A percentile compares a stretch with the other conserved stretches of the same genome.
Conservation (phyloP, 2,329 filamentous ascomycete species). For the Beauveria pseudobassiana region DNA sequence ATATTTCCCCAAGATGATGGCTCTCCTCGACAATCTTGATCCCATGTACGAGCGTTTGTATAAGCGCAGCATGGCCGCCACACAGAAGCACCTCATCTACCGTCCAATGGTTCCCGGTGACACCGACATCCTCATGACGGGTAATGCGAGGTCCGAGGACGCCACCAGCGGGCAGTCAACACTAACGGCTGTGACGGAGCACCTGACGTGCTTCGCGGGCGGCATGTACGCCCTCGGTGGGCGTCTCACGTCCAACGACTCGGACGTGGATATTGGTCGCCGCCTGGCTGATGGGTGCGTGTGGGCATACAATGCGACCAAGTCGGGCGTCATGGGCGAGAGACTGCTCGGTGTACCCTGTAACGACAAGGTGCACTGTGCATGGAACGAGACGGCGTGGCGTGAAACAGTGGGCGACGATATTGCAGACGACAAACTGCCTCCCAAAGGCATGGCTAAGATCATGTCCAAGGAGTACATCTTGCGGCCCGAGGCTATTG, state of each 20-base stretch:
- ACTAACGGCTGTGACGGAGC: conserved; percentile 39
- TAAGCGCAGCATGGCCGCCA: conserved; percentile 49
- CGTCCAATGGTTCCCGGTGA: conserved; percentile 57
- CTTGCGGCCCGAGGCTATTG: conserved; percentile 45
- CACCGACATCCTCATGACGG: conserved; percentile 57
- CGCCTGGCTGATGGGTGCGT: conserved; percentile 47
- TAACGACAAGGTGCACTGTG: conserved; percentile 17
- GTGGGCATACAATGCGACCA: conserved; percentile 48
- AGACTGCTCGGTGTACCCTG: conserved; percentile 36
- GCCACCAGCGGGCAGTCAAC: conserved; percentile 18
- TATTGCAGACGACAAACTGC: conserved; percentile 20
- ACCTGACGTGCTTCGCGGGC: conserved; percentile 58
- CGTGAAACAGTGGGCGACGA: conserved; percentile 17
- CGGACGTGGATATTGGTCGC: conserved; percentile 39
- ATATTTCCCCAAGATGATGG: conserved; percentile 54
- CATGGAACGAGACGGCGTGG: conserved; percentile 26
- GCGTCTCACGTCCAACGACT: conserved; percentile 40
- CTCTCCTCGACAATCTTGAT: conserved; percentile 55
- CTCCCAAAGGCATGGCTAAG: conserved; percentile 54
- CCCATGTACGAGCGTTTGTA: conserved; percentile 58
- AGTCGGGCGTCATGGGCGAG: conserved; percentile 49
- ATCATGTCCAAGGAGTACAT: conserved; percentile 45
- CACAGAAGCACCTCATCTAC: conserved; percentile 58
- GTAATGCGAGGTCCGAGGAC: conserved; percentile 21
- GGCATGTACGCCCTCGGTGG: conserved; percentile 58